phyloP scores from a whole-genome alignment of 2,329 filamentous ascomycete species.

The Endocalyx cinctus region DNA sequence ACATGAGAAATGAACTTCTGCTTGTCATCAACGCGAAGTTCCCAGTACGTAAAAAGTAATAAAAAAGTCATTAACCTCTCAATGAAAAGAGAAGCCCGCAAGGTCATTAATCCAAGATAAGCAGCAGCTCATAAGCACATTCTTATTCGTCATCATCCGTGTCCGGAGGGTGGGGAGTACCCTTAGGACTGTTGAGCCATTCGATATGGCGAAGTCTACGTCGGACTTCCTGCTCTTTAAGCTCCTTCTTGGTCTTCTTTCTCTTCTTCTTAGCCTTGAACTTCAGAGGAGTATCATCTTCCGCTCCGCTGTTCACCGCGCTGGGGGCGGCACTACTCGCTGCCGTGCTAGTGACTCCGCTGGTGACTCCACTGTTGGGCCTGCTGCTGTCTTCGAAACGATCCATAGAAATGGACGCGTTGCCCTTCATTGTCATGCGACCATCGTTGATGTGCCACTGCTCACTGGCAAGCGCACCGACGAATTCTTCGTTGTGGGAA shows the following conservation, averaged over 20 bases:
- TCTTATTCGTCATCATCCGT: constrained; percentile 68
- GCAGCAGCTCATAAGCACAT: too few relatives aligned
- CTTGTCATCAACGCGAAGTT: too few relatives aligned
- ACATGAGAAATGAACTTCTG: too few relatives aligned
- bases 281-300: constrained; percentile 76
- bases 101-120: too few relatives aligned
- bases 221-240: constrained; percentile 89
- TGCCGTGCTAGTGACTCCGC: constrained; percentile 43
- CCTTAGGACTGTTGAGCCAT: constrained; percentile 82
- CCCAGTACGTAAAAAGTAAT: too few relatives aligned
- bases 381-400: constrained; percentile 73
- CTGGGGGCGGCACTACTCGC: constrained; percentile 53
- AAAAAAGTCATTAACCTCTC: too few relatives aligned
- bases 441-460: constrained; percentile 94
- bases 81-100: too few relatives aligned
- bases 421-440: constrained; percentile 78
- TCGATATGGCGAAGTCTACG: constrained; percentile 80
- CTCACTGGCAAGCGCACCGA: constrained; percentile 90
- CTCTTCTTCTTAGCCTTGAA: constrained; percentile 93
- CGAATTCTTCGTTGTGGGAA: constrained; percentile 98
- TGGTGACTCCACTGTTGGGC: constrained; percentile 44
- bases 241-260: constrained; percentile 95
- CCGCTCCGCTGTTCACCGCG: constrained; percentile 74
- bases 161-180: constrained; percentile 70
- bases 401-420: constrained; percentile 67